phyloP scores from a whole-genome alignment of 768 basidiomycete species.

The Kockovaella imperatae region DNA sequence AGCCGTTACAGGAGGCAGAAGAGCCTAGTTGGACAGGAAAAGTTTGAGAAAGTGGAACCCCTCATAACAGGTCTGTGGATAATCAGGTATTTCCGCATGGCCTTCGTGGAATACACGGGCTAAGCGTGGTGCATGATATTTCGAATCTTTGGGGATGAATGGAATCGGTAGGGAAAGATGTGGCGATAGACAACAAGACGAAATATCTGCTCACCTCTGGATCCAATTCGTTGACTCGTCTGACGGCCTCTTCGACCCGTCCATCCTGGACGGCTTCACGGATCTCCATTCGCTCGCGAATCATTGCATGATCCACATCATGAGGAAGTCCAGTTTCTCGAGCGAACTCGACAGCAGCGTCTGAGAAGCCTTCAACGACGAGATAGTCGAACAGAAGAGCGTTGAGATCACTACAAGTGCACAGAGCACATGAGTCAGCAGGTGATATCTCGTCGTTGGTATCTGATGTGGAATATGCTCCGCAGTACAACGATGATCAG shows the following conservation, averaged over 20 bases:
- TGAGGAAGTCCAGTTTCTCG: slow-evolving; percentile 67
- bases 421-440: neutral
- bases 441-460: neutral
- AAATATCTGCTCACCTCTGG: slow-evolving; percentile 82
- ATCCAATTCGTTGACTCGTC: slow-evolving; percentile 89
- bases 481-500: slow-evolving; percentile 26
- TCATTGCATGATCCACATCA: slow-evolving; percentile 80
- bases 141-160: slow-evolving; percentile 64
- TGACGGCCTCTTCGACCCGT: slow-evolving; percentile 89
- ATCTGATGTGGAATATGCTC: neutral
- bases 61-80: slow-evolving; percentile 48
- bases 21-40: neutral
- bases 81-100: slow-evolving; percentile 79
- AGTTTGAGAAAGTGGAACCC: slow-evolving; percentile 25
- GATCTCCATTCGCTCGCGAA: slow-evolving; percentile 89
- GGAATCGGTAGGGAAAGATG: slow-evolving; percentile 1
- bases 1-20: slow-evolving; percentile 9
- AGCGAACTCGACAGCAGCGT: slow-evolving; percentile 90
- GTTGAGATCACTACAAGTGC: slow-evolving; percentile 69
- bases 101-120: slow-evolving; percentile 55
- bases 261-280: slow-evolving; percentile 88
- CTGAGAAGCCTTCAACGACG: slow-evolving; percentile 93
- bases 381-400: slow-evolving; percentile 94
- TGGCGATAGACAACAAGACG: neutral
- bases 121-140: slow-evolving; percentile 97